A percentile compares a stretch with the other conserved stretches of the same genome.
Evolutionary conservation across 2,329 filamentous ascomycete genomes (phyloP).

Genomic region (Lecanosticta acicola): DNA sequence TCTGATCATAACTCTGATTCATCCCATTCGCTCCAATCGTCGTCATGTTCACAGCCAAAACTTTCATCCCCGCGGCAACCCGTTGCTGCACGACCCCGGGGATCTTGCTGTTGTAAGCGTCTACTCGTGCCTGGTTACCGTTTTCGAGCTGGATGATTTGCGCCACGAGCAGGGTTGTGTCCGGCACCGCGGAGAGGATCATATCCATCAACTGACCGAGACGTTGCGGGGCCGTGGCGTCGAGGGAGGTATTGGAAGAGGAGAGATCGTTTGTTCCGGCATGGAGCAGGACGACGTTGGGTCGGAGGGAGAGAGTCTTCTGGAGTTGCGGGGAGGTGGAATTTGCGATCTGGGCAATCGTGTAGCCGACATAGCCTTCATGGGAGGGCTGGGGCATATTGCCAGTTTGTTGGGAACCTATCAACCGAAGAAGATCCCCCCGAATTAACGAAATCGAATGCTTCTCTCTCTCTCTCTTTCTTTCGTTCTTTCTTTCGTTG

Average conservation of each 20-base stretch:
- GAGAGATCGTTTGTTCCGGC: conserved; percentile 16
- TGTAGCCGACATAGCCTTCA: conserved; percentile 1
- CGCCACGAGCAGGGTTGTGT: conserved; percentile 12
- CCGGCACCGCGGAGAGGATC: conserved; percentile 8
- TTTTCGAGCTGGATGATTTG: conserved; percentile 6
- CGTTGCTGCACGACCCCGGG: conserved; percentile 2
- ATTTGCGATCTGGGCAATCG: not conserved
- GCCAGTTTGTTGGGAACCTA: not conserved
- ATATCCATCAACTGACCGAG: conserved; percentile 13
- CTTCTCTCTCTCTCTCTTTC: too few relatives aligned
- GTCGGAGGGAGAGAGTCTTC: not conserved
- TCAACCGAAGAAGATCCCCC: too few relatives aligned
- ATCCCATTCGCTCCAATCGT: conserved; percentile 4
- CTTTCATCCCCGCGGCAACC: conserved; percentile 7
- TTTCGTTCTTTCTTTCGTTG: too few relatives aligned
- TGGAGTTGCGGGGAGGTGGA: not conserved
- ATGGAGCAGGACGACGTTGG: conserved; percentile 15
- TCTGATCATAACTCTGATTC: conserved; percentile 1
- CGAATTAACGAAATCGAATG: too few relatives aligned
- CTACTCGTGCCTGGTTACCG: not conserved
- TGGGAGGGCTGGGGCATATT: not conserved
- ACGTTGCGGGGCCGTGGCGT: conserved; percentile 5
- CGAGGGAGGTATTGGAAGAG: not conserved
- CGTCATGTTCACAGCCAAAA: conserved; percentile 10
- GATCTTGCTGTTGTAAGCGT: conserved; percentile 6